Evolutionary conservation across 1,139 yeast genomes (phyloP).

Genomic region (Scheffersomyces stambukii): DNA sequence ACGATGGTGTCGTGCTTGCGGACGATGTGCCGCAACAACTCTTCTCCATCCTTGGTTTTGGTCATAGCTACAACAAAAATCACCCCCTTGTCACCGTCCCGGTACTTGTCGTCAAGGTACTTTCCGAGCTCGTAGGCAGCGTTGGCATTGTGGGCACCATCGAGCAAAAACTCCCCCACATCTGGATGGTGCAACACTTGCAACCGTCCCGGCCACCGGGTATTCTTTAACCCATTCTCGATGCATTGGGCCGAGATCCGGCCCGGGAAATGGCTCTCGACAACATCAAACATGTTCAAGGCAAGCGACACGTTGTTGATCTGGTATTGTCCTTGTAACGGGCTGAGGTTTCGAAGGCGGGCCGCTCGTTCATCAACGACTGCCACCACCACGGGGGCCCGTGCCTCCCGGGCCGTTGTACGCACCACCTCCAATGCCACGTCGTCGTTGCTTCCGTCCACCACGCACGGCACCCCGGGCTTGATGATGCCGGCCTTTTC

Average conservation of each 20-base stretch:
- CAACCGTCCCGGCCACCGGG: conserved; percentile 62
- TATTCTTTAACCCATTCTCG: conserved; percentile 43
- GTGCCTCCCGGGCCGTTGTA: conserved; percentile 14
- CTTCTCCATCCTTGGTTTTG: conserved; percentile 58
- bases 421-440: conserved; percentile 46
- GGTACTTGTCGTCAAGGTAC: conserved; percentile 15
- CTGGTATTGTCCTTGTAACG: conserved; percentile 72
- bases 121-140: conserved; percentile 68
- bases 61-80: conserved; percentile 74
- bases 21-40: conserved; percentile 51
- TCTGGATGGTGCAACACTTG: conserved; percentile 36
- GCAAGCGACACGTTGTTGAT: conserved; percentile 67
- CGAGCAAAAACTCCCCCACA: conserved; percentile 46
- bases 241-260: conserved; percentile 22
- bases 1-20: conserved; percentile 50
- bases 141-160: conserved; percentile 90
- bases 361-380: not conserved
- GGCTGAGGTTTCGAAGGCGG: conserved; percentile 34
- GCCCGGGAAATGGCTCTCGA: conserved; percentile 14
- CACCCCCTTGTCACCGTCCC: conserved; percentile 24
- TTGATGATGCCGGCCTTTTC: conserved; percentile 88
- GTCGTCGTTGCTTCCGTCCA: conserved; percentile 63
- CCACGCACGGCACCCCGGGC: conserved; percentile 53
- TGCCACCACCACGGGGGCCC: conserved; percentile 16
- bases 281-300: conserved; percentile 46